These are phyloP conservation scores for Balamuthia mandrillaris DNA, from an alignment of 208 protist species.

Conservation along the genomic window DNA sequence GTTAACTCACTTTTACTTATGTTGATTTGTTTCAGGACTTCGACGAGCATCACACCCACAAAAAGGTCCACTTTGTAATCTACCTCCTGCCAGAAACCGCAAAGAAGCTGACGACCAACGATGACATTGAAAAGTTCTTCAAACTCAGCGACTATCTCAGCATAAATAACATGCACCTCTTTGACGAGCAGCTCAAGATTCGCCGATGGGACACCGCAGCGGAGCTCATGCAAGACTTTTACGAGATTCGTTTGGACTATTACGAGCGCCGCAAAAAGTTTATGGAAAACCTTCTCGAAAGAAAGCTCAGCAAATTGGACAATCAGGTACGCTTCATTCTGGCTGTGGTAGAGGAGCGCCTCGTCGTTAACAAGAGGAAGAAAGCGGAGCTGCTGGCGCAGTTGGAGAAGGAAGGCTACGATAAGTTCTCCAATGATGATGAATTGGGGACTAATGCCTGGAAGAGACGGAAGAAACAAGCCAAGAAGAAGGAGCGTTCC, in stretches of 20 bases:
- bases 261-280: constrained; percentile 93
- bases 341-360: constrained; percentile 87
- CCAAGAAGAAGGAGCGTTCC: constrained; percentile 18
- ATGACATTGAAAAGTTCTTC: constrained; percentile 52
- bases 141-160: constrained; percentile 53
- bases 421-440: constrained; percentile 57
- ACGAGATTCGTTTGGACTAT: constrained; percentile 86
- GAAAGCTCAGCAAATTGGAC: constrained; percentile 83
- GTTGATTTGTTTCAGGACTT: constrained; percentile 16
- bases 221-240: constrained; percentile 96
- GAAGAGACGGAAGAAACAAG: constrained; percentile 77
- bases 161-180: constrained; percentile 42
- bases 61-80: constrained; percentile 42
- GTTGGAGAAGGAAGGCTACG: constrained; percentile 82
- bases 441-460: too few species aligned
- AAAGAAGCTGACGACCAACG: too few species aligned
- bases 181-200: constrained; percentile 84
- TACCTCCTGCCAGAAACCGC: background rate
- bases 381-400: constrained; percentile 89
- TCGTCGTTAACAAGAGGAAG: constrained; percentile 87
- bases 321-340: constrained; percentile 98
- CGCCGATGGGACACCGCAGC: constrained; percentile 82
- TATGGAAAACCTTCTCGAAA: constrained; percentile 81
- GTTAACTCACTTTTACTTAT: background rate
- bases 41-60: constrained; percentile 40